Conservation (phyloP, 1,284 basidiomycete species). For the Pyrrhoderma lamaoense region DNA sequence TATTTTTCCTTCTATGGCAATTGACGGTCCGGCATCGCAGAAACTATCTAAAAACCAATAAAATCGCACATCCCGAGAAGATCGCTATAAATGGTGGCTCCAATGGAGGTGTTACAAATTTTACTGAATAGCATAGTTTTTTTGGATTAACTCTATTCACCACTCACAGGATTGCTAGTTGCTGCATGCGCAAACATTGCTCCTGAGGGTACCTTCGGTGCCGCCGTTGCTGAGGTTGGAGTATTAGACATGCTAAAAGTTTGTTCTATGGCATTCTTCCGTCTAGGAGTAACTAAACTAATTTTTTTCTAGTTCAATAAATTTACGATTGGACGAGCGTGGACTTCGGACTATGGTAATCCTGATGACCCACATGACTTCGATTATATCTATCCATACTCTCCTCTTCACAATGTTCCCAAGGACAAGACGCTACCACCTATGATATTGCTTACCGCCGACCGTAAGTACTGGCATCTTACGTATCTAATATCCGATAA, state of each 20-base stretch:
- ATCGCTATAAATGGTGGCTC: constrained; percentile 74
- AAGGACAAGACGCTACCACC: constrained; percentile 57
- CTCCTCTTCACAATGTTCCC: constrained; percentile 71
- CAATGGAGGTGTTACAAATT: constrained; percentile 53
- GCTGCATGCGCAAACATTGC: constrained; percentile 77
- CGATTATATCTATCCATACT: constrained; percentile 74
- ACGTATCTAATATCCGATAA: background rate
- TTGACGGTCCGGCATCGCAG: constrained; percentile 28
- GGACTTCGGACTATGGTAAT: constrained; percentile 80
- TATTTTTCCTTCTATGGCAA: background rate
- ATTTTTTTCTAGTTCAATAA: constrained; percentile 49
- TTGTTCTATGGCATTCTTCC: constrained; percentile 15
- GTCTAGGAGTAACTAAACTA: constrained; percentile 7
- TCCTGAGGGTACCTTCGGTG: constrained; percentile 70
- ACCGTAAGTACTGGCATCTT: constrained; percentile 44
- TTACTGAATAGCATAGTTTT: background rate
- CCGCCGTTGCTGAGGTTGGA: constrained; percentile 75
- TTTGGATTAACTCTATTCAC: constrained; percentile 7
- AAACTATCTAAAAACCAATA: constrained; percentile 64
- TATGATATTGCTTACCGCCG: constrained; percentile 64
- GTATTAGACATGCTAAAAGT: constrained; percentile 79
- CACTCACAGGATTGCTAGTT: constrained; percentile 55
- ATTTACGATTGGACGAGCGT: constrained; percentile 74
- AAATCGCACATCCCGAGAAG: constrained; percentile 65
- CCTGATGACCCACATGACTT: constrained; percentile 70